Evolutionary conservation across 345 rosid species (phyloP).

Genomic region (Toxicodendron radicans): DNA sequence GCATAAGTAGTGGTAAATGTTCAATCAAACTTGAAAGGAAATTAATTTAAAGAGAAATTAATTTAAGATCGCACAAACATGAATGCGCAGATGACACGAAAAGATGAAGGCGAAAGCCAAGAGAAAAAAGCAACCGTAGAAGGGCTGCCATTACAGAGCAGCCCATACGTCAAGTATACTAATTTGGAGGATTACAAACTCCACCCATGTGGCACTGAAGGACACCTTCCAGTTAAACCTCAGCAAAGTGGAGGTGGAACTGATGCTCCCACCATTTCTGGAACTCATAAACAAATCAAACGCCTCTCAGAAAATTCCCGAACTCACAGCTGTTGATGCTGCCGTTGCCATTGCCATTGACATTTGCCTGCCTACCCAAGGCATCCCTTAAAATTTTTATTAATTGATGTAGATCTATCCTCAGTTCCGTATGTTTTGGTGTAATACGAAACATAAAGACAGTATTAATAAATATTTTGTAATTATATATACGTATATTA

Average conservation of each 20-base stretch:
- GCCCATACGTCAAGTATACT: constrained; percentile 43
- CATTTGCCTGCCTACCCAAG: too few relatives aligned
- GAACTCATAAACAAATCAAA: constrained; percentile 6
- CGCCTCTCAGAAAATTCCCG: too few relatives aligned
- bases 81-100: not conserved
- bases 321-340: too few relatives aligned
- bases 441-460: too few relatives aligned
- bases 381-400: too few relatives aligned
- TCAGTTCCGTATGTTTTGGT: too few relatives aligned
- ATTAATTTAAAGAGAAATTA: not conserved
- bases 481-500: too few relatives aligned
- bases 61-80: not conserved
- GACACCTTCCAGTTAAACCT: constrained; percentile 45
- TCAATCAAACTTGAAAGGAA: too few relatives aligned
- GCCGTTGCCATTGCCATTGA: too few relatives aligned
- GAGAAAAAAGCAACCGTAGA: constrained; percentile 17
- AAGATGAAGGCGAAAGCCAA: not conserved
- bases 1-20: not conserved
- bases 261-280: constrained; percentile 53
- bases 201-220: constrained; percentile 48
- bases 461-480: too few relatives aligned
- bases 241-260: constrained; percentile 46
- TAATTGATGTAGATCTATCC: too few relatives aligned
- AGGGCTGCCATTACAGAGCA: constrained; percentile 46
- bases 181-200: constrained; percentile 51